phyloP scores from a whole-genome alignment of 2,329 filamentous ascomycete species.

The Parastagonospora avenae region DNA sequence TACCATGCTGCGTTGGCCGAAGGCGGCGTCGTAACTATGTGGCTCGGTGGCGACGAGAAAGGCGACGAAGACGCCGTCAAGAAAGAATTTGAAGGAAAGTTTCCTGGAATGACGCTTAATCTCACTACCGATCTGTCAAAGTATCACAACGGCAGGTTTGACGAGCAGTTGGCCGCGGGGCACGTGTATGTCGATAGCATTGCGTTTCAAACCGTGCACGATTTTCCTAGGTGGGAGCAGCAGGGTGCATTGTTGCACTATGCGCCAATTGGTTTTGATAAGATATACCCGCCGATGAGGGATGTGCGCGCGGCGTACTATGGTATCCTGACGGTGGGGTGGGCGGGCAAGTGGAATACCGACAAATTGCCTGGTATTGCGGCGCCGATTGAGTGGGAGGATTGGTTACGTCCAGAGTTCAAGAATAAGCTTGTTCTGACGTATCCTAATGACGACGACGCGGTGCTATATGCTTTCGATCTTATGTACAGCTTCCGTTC shows the following conservation, averaged over 20 bases:
- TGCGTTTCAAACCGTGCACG: conserved; percentile 58
- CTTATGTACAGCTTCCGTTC: conserved; percentile 44
- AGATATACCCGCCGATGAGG: conserved; percentile 51
- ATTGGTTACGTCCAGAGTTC: conserved; percentile 56
- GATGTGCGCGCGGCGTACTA: conserved; percentile 53
- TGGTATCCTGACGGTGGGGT: conserved; percentile 46
- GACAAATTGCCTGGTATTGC: conserved; percentile 12
- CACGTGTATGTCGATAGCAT: conserved; percentile 51
- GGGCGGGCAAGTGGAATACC: conserved; percentile 46
- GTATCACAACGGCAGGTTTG: conserved; percentile 57
- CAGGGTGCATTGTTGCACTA: conserved; percentile 57
- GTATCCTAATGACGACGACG: conserved; percentile 65
- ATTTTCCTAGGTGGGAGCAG: conserved; percentile 59
- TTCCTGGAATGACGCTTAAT: conserved; percentile 59
- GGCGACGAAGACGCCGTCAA: conserved; percentile 50
- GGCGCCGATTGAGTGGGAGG: conserved; percentile 48
- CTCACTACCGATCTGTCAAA: conserved; percentile 62
- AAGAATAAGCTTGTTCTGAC: conserved; percentile 61
- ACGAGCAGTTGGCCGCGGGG: conserved; percentile 50
- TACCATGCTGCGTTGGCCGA: conserved; percentile 57
- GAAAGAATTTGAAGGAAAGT: conserved; percentile 52
- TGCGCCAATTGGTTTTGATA: conserved; percentile 54
- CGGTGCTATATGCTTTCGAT: conserved; percentile 58
- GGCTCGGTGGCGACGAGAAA: conserved; percentile 57
- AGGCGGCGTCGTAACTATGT: conserved; percentile 53